Evolutionary conservation across 495 filamentous ascomycete species (phyloP).

Genomic region (Aspergillus egyptiacus): DNA sequence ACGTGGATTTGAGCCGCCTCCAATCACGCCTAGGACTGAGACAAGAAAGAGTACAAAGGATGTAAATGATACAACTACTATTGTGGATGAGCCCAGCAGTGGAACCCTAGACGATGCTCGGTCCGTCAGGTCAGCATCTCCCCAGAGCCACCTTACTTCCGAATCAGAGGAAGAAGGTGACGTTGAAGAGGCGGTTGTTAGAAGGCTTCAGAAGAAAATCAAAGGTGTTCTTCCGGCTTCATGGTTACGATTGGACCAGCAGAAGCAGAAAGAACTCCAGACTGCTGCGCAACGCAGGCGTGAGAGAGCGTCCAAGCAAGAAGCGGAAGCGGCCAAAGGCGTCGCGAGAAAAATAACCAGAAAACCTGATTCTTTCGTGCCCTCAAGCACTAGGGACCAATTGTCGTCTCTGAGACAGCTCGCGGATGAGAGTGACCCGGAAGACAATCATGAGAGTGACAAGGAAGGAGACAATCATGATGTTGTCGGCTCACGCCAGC

Average conservation of each 20-base stretch:
- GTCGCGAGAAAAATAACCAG: slow-evolving; percentile 39
- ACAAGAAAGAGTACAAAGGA: slow-evolving; percentile 17
- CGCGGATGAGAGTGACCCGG: slow-evolving; percentile 45
- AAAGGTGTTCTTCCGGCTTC: slow-evolving; percentile 88
- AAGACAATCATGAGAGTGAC: too few relatives aligned
- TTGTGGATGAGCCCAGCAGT: slow-evolving; percentile 8
- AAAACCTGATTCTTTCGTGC: slow-evolving; percentile 16
- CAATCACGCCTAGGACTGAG: slow-evolving; percentile 27
- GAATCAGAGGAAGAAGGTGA: slow-evolving; percentile 10
- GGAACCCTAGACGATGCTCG: slow-evolving; percentile 19
- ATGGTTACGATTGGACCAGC: slow-evolving; percentile 69
- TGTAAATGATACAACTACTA: slow-evolving; percentile 1
- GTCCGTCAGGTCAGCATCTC: slow-evolving; percentile 15
- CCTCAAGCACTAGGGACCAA: slow-evolving; percentile 12
- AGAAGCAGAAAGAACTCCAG: slow-evolving; percentile 34
- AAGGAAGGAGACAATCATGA: slow-evolving; percentile 29
- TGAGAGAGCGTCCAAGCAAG: slow-evolving; percentile 19
- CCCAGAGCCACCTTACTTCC: slow-evolving; percentile 13
- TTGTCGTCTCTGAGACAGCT: slow-evolving; percentile 30
- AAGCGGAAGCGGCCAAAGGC: slow-evolving; percentile 34
- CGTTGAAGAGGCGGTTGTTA: slow-evolving; percentile 27
- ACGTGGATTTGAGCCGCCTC: slow-evolving; percentile 31
- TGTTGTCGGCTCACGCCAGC: slow-evolving; percentile 1
- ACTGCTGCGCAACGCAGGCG: slow-evolving; percentile 20
- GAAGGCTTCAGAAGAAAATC: slow-evolving; percentile 50